Evolutionary conservation across 805 yeast genomes (phyloP).

Genomic region (Cyberlindnera maclurae): DNA sequence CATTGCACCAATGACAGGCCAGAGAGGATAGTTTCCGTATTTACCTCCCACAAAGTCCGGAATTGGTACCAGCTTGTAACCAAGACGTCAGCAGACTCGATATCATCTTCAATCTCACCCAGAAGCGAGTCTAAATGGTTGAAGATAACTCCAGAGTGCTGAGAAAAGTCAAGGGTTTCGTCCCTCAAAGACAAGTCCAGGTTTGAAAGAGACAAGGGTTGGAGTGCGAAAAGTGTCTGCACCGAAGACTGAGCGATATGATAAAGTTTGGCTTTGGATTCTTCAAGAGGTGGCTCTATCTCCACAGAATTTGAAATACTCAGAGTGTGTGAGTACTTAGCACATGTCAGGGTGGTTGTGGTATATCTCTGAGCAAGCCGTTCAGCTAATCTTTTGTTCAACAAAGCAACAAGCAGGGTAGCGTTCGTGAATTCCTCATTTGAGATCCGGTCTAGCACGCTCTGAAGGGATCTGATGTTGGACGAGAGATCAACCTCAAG

Average conservation of each 20-base stretch:
- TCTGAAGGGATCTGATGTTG: constrained; percentile 28
- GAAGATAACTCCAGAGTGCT: constrained; percentile 2
- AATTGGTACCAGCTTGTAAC: constrained; percentile 45
- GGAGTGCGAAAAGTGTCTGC: constrained; percentile 22
- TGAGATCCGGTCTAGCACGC: constrained; percentile 27
- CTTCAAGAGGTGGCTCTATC: constrained; percentile 35
- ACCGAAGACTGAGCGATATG: constrained; percentile 20
- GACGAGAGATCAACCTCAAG: constrained; percentile 10
- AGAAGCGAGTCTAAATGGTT: constrained; percentile 20
- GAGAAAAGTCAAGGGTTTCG: constrained; percentile 5
- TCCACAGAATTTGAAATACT: constrained; percentile 29
- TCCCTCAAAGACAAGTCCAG: constrained; percentile 5
- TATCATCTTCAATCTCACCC: constrained; percentile 27
- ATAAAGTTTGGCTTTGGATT: constrained; percentile 28
- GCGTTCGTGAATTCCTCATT: constrained; percentile 32
- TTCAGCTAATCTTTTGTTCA: constrained; percentile 28
- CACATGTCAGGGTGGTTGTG: constrained; percentile 1
- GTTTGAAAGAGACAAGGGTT: constrained; percentile 15
- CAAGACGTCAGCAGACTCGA: constrained; percentile 29
- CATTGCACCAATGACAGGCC: constrained; percentile 36
- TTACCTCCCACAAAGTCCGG: constrained; percentile 55
- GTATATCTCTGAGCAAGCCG: constrained; percentile 26
- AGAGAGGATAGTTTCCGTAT: constrained; percentile 32
- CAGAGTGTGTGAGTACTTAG: constrained; percentile 27
- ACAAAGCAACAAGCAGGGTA: constrained; percentile 22